Conservation (phyloP, 257 asterid genomes). For the Fraxinus anomala region DNA sequence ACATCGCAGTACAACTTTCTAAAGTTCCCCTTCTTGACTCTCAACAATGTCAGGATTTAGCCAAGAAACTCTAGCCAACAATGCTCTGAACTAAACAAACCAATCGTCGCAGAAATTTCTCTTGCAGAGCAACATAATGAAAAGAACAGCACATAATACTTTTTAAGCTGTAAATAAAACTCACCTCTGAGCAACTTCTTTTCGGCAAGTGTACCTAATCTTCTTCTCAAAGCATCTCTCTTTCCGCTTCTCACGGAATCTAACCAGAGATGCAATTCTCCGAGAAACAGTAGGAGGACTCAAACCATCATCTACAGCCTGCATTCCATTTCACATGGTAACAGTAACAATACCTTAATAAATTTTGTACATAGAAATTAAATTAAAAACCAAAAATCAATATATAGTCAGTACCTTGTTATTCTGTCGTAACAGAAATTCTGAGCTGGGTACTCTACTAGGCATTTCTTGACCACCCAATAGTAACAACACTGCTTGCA, state of each 20-base stretch:
- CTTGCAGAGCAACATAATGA: neutral
- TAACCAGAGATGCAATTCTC: conserved; percentile 47
- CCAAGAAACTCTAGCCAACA: neutral
- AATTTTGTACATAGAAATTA: neutral
- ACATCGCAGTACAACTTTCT: neutral
- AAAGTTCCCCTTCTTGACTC: neutral
- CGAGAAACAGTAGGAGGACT: conserved; percentile 32
- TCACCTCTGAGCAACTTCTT: conserved; percentile 59
- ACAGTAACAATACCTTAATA: neutral
- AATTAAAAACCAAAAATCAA: conserved; percentile 9
- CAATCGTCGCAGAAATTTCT: neutral
- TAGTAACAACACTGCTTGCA: conserved; percentile 47
- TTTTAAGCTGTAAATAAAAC: conserved; percentile 2
- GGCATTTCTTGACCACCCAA: conserved; percentile 42
- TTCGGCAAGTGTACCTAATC: conserved; percentile 49
- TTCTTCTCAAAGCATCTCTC: conserved; percentile 57
- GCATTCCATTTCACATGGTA: conserved; percentile 25
- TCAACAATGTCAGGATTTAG: neutral
- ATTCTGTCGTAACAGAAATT: conserved; percentile 29
- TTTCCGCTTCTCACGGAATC: conserved; percentile 57
- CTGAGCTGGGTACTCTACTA: conserved; percentile 31
- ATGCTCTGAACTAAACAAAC: neutral
- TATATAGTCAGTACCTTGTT: conserved; percentile 35
- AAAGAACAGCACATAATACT: neutral
- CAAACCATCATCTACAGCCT: conserved; percentile 39